Percentiles rank a stretch among this genome's conserved stretches.
phyloP scores from a whole-genome alignment of 2,329 filamentous ascomycete species.

The Byssoonygena ceratinophila region DNA sequence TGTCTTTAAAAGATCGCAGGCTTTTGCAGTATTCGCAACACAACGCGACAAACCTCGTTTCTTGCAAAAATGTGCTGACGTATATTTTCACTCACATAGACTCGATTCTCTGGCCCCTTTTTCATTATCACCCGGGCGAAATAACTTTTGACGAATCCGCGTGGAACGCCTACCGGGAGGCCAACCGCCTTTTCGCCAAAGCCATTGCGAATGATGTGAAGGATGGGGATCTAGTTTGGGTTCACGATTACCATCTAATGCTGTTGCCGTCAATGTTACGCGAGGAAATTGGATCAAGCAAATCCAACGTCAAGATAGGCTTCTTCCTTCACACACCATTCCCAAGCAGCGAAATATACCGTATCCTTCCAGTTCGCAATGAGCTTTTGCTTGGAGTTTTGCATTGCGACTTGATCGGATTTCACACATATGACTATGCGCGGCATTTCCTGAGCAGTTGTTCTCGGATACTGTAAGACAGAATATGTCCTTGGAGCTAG shows the following conservation, averaged over 20 bases:
- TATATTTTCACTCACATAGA: constrained; percentile 43
- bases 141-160: constrained; percentile 94
- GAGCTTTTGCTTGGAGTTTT: constrained; percentile 77
- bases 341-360: constrained; percentile 91
- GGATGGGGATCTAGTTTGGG: constrained; percentile 93
- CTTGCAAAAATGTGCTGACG: background rate
- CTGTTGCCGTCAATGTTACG: constrained; percentile 90
- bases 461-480: constrained; percentile 70
- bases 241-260: constrained; percentile 98
- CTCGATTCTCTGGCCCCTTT: constrained; percentile 94
- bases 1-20: too few species aligned
- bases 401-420: constrained; percentile 89
- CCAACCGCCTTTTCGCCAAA: constrained; percentile 85
- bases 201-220: constrained; percentile 76
- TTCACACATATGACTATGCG: constrained; percentile 99
- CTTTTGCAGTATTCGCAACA: too few species aligned
- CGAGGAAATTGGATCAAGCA: constrained; percentile 67
- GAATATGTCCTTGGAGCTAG: background rate
- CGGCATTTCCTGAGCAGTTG: constrained; percentile 94
- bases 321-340: constrained; percentile 98
- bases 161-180: constrained; percentile 86
- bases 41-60: too few species aligned
- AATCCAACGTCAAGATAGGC: constrained; percentile 91
- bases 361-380: constrained; percentile 85
- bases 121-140: constrained; percentile 97